Base-by-base conservation (phyloP, 225 moss, liverwort and hornwort species). In the Asterella californica region DNA sequence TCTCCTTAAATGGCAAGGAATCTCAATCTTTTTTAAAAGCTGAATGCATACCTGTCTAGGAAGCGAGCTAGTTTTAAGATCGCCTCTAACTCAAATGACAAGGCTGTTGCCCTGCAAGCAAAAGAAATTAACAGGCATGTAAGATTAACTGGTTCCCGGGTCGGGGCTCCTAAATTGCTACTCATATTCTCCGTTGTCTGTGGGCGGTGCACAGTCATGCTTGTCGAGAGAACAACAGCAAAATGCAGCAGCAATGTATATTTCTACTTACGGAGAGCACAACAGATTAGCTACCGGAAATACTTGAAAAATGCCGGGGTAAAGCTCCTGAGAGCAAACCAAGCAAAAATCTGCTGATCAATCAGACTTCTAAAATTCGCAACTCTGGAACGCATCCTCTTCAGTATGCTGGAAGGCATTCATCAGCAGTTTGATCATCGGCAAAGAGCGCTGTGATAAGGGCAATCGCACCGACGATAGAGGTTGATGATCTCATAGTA, bases 81-180 rank as follows among this genome's bases (percentile, higher is more conserved):
- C 73, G 99, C 94, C 90, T 99, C 99, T 87, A 99, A 77, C 88
- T 99, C 99, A 82, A 99, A 99, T 5, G 99, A 99, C 83, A 92
- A 78, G 15, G 99, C 99, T 75, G 89, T 93, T 81, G 93, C 93
- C 80, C 94, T 92, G 79, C 90, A 55, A 61, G n/a, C 22, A 33
- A 19, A 46, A 18, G 42, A 54, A 61, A 0, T 36, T 34, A 67
- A 19, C 34, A 36, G 6, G 4, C 65, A 34, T 36, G 12, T 67
- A 67, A 67, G 14, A 67, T 6, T 2, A 67, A 0, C 17, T 67
- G 67, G 6, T 67, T 36, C 3, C 32, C 17, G 7, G 32, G 67
- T 36, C 67, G 36, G 18, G 19, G 18, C 34, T 19, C 34, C 12
- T 67, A 17, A 33, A 67, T 36, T 19, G 17, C 57, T 57, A 6